Evolutionary conservation across 179 eudicot species (phyloP).

Genomic region (Dionaea muscipula): DNA sequence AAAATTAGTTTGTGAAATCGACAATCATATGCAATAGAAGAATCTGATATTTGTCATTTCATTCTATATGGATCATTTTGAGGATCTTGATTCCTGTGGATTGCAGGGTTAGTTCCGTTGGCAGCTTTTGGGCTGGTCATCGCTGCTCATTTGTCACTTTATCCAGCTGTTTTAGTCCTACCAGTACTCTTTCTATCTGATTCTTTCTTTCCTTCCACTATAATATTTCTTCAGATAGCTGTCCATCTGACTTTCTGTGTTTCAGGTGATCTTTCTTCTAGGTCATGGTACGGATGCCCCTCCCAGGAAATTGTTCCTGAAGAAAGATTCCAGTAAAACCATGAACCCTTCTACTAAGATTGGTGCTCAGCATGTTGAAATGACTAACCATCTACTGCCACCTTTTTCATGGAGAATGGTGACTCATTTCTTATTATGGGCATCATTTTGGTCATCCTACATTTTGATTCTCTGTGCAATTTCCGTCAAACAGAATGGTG

Average conservation of each 20-base stretch:
- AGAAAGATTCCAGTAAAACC: constrained; percentile 15
- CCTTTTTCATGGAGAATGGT: constrained; percentile 60
- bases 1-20: no score
- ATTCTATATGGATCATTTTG: constrained; percentile 2
- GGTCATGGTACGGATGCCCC: constrained; percentile 82
- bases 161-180: constrained; percentile 60
- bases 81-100: constrained; percentile 12
- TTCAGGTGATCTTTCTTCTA: constrained; percentile 62
- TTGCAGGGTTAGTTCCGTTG: constrained; percentile 58
- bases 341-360: constrained; percentile 12
- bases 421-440: constrained; percentile 56
- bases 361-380: constrained; percentile 17
- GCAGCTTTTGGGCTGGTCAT: constrained; percentile 89
- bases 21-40: no score
- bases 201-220: not conserved
- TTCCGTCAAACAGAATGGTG: constrained; percentile 60
- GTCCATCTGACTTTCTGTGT: constrained; percentile 2
- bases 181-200: constrained; percentile 46
- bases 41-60: no score
- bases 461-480: constrained; percentile 55
- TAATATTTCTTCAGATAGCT: not conserved
- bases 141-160: constrained; percentile 83
- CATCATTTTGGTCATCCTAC: constrained; percentile 54
- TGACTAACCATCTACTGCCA: constrained; percentile 16
- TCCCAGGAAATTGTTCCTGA: constrained; percentile 54